These are phyloP conservation scores for Aspergillus quadrilineatus DNA, from an alignment of 2,329 filamentous ascomycete species.

Conservation along the genomic window DNA sequence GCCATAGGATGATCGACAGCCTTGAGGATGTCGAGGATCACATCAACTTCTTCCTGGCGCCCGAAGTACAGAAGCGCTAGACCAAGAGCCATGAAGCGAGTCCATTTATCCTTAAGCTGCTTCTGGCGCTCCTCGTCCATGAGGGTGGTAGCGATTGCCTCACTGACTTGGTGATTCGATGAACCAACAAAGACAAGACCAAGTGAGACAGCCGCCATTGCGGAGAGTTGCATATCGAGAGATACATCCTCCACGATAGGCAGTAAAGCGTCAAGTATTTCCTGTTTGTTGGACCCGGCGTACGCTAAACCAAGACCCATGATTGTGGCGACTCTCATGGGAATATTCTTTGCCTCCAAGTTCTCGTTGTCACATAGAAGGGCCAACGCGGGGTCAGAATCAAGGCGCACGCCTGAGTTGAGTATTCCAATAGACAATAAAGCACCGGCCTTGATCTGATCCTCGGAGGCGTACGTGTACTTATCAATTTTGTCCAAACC, in stretches of 20 bases:
- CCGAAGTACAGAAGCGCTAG: slow-evolving; percentile 94
- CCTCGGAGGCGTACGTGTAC: slow-evolving; percentile 82
- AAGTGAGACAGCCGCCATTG: slow-evolving; percentile 88
- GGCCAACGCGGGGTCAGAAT: slow-evolving; percentile 86
- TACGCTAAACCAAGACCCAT: slow-evolving; percentile 96
- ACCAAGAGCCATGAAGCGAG: slow-evolving; percentile 90
- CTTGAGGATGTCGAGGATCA: slow-evolving; percentile 94
- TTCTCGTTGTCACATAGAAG: slow-evolving; percentile 78
- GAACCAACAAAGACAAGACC: slow-evolving; percentile 92
- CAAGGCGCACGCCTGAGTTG: slow-evolving; percentile 85
- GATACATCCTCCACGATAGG: slow-evolving; percentile 83
- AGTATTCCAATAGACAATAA: slow-evolving; percentile 93
- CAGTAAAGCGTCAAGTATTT: slow-evolving; percentile 78
- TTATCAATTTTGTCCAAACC: slow-evolving; percentile 92
- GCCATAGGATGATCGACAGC: slow-evolving; percentile 96
- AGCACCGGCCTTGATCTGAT: slow-evolving; percentile 85
- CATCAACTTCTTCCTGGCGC: slow-evolving; percentile 96
- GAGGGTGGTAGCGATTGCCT: slow-evolving; percentile 87
- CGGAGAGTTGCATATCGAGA: slow-evolving; percentile 90
- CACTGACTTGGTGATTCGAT: slow-evolving; percentile 83
- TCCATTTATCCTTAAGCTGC: slow-evolving; percentile 97
- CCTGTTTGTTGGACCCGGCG: slow-evolving; percentile 88
- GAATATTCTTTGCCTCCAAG: slow-evolving; percentile 72
- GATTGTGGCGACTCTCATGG: slow-evolving; percentile 79
- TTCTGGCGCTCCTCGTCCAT: slow-evolving; percentile 89